Base-by-base conservation (phyloP, 2,329 filamentous ascomycete species). In the Apiospora sp. region DNA sequence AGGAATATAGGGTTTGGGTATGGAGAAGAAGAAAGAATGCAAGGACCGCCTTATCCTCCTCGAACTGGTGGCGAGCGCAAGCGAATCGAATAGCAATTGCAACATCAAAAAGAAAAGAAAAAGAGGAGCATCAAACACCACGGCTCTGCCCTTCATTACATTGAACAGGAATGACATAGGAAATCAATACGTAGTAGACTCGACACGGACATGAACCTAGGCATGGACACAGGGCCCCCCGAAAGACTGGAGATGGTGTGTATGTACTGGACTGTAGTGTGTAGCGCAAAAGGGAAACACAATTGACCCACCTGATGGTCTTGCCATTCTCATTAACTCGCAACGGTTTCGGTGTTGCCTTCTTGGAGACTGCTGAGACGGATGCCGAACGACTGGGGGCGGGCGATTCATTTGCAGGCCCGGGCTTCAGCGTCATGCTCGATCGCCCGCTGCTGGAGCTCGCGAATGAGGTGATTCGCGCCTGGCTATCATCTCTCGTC, bases 381-480 rank as follows among this genome's bases (percentile, higher is more conserved):
- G 83, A 80, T 49, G 80, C 78, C 44, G 80, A 78, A 71, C 80
- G 78, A 73, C 76, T 80, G 73, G 80, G 77, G 72, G 78, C 37
- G 43, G 54, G 34, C 69, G 51, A 44, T 19, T 49, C 41, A 43
- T 67, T 71, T 22, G 24, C 51, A 22, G 58, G 8, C 24, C 58
- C 79, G 69, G 82, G 86, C 82, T 87, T 90, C 76, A 91, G 84
- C 51, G 92, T 94, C 79, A 90, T 88, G 79, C 87, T 88, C 74
- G 92, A 93, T 78, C 88, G 88, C 83, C 88, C 90, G 84, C 91
- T 93, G 84, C 89, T 90, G 76, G 89, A 88, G 86, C 89, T 91
- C 84, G 90, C 90, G 76, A 87, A 84, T 75, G 91, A 91, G 85
- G 88, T 91, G 87, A 92, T 89, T 84, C 91, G 91, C 83, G 87